phyloP scores from a whole-genome alignment of 768 basidiomycete genomes.

The Crassisporium funariophilum region DNA sequence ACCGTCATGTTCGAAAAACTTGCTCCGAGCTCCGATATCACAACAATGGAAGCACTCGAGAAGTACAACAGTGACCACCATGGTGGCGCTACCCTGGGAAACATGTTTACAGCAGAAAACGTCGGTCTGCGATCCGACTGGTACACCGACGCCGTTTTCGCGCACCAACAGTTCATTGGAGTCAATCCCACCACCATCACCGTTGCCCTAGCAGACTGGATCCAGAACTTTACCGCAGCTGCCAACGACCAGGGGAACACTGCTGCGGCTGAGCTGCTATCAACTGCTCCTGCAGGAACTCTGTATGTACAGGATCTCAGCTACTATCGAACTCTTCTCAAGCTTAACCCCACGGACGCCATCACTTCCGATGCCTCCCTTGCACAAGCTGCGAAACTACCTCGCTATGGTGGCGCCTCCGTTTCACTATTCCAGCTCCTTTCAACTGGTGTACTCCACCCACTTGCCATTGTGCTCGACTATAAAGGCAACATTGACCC shows the following conservation, averaged over 20 bases:
- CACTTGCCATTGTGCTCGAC: constrained; percentile 31
- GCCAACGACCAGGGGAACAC: constrained; percentile 14
- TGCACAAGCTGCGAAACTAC: constrained; percentile 4
- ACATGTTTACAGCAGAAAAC: constrained; percentile 28
- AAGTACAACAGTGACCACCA: constrained; percentile 17
- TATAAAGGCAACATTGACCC: constrained; percentile 27
- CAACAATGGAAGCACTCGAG: constrained; percentile 19
- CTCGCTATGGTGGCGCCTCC: constrained; percentile 28
- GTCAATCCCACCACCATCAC: constrained; percentile 30
- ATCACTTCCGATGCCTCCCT: constrained; percentile 5
- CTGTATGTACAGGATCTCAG: constrained; percentile 29
- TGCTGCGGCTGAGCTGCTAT: constrained; percentile 15
- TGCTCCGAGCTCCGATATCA: constrained; percentile 4
- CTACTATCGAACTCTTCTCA: constrained; percentile 23
- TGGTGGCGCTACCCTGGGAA: background rate
- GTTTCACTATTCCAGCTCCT: constrained; percentile 30
- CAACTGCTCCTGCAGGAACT: constrained; percentile 3
- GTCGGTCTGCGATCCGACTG: constrained; percentile 32
- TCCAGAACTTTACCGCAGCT: constrained; percentile 17
- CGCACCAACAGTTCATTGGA: constrained; percentile 32
- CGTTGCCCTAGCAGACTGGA: constrained; percentile 20
- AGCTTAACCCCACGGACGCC: constrained; percentile 13
- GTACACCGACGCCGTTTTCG: constrained; percentile 33
- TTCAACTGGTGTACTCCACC: constrained; percentile 27
- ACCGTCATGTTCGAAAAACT: constrained; percentile 5